phyloP scores from a whole-genome alignment of 2,329 filamentous ascomycete species.

The Lasiodiplodia theobromae region DNA sequence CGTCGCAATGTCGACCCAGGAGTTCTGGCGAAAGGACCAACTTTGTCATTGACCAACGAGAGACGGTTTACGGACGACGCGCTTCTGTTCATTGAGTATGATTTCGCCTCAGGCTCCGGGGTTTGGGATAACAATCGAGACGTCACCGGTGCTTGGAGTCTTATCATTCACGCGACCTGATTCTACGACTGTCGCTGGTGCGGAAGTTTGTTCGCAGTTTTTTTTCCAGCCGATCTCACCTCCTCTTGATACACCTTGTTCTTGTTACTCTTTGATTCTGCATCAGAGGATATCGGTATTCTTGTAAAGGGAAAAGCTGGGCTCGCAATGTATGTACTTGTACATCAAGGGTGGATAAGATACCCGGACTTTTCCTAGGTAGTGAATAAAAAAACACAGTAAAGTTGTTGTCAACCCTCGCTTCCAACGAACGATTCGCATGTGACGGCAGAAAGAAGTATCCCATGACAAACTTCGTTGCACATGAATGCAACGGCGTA shows the following conservation, averaged over 20 bases:
- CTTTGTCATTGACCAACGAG: neutral
- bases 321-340: neutral
- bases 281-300: conserved; percentile 10
- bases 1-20: neutral
- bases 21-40: neutral
- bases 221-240: conserved; percentile 4
- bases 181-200: neutral
- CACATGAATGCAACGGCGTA: neutral
- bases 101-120: neutral
- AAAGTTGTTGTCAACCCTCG: neutral
- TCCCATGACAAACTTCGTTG: neutral
- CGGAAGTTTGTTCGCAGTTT: neutral
- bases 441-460: too few species aligned
- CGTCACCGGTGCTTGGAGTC: neutral
- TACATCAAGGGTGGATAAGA: neutral
- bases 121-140: neutral
- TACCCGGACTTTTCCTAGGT: neutral
- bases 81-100: neutral
- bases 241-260: conserved; percentile 18
- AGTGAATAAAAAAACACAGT: neutral
- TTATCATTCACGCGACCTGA: neutral
- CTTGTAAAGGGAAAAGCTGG: neutral
- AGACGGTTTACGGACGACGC: neutral
- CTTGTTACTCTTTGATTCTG: neutral
- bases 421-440: neutral